Percentiles rank a stretch among this genome's conserved stretches.
These are phyloP conservation scores for Dichotomopilus funicola DNA, from an alignment of 2,329 filamentous ascomycete species.

Conservation along the genomic window DNA sequence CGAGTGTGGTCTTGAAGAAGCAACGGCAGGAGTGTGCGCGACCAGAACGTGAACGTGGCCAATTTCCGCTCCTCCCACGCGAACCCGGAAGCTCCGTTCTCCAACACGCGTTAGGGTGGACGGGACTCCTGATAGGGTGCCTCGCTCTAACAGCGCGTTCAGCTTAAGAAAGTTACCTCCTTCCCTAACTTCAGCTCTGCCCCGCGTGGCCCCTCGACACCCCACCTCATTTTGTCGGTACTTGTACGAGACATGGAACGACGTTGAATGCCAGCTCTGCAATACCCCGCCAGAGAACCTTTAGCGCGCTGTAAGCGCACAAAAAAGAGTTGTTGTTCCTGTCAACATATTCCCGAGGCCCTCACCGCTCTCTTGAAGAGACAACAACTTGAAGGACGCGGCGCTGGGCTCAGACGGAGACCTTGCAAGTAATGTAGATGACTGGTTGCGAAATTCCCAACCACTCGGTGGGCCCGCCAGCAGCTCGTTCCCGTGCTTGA, in stretches of 20 bases:
- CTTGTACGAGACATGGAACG: conserved; percentile 1
- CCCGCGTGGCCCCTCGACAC: conserved; percentile 16
- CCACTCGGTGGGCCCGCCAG: conserved; percentile 18
- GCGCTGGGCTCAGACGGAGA: conserved; percentile 4
- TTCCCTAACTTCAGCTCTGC: conserved; percentile 10
- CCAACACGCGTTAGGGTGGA: conserved; percentile 12
- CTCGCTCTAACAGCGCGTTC: not conserved
- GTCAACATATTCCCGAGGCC: not conserved
- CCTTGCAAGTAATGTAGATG: conserved; percentile 4
- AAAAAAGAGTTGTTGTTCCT: not conserved
- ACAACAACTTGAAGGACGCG: conserved; percentile 1
- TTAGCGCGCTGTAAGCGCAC: not conserved
- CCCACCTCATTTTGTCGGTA: conserved; percentile 13
- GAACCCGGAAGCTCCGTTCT: conserved; percentile 13
- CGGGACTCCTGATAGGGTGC: conserved; percentile 4
- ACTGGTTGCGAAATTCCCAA: conserved; percentile 16
- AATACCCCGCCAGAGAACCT: not conserved
- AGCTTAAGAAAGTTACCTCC: conserved; percentile 9
- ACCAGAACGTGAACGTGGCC: conserved; percentile 13
- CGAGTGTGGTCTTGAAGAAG: not conserved
- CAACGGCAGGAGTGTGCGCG: not conserved
- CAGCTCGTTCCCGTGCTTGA: conserved; percentile 15
- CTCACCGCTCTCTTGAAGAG: conserved; percentile 16
- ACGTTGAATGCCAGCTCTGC: conserved; percentile 5
- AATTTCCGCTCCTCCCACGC: conserved; percentile 13